Conservation (phyloP, 805 yeast genomes). For the Yarrowia sp. region DNA sequence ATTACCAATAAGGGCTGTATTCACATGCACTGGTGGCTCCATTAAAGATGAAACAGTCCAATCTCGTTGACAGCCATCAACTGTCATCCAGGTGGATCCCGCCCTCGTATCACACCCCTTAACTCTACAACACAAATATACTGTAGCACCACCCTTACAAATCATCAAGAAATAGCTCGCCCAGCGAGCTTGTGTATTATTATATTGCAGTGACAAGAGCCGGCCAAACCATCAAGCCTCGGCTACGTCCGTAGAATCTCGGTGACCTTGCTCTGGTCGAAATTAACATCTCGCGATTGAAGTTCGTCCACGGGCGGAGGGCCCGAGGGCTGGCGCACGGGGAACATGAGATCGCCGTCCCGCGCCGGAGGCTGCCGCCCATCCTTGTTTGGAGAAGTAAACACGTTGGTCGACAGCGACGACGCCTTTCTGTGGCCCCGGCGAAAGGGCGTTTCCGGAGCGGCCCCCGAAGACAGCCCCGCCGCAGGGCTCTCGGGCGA, state of each 20-base stretch:
- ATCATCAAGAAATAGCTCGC: neutral
- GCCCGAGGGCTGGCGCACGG: conserved; percentile 37
- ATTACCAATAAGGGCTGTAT: no score
- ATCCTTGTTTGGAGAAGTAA: conserved; percentile 17
- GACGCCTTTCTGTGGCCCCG: conserved; percentile 35
- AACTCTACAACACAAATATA: no score
- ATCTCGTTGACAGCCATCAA: no score
- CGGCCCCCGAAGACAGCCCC: neutral
- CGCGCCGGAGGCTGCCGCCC: neutral
- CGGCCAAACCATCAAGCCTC: neutral
- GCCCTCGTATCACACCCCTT: no score
- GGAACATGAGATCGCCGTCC: conserved; percentile 31
- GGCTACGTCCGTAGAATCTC: conserved; percentile 5
- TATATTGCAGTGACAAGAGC: neutral
- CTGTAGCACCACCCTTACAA: no score
- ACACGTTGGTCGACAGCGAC: conserved; percentile 30
- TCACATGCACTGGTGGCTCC: no score
- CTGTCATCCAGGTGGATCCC: no score
- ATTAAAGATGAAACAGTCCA: no score
- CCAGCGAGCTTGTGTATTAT: neutral
- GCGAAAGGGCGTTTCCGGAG: conserved; percentile 28
- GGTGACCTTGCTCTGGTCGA: conserved; percentile 26
- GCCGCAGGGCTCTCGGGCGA: neutral
- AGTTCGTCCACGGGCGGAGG: conserved; percentile 38
- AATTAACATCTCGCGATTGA: conserved; percentile 31